Percentiles rank a stretch among this genome's conserved stretches.
These are phyloP conservation scores for Cucumis cinereus DNA, from an alignment of 306 rosid species.

Conservation along the genomic window DNA sequence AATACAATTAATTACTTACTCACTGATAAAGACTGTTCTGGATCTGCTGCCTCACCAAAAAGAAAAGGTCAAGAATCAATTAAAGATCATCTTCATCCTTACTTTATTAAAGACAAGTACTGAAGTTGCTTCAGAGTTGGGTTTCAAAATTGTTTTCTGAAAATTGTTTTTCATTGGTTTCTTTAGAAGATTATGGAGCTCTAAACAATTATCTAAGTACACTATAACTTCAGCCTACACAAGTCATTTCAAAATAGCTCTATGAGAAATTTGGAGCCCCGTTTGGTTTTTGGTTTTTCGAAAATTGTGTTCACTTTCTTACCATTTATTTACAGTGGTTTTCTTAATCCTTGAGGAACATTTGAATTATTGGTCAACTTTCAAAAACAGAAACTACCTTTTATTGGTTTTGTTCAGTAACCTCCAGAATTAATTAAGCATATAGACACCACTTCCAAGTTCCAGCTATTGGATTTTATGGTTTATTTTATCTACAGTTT, in stretches of 20 bases:
- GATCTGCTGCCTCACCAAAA: background rate
- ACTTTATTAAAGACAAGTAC: background rate
- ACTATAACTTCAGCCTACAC: background rate
- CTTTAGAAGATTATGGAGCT: background rate
- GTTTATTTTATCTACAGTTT: too few relatives aligned
- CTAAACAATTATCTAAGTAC: background rate
- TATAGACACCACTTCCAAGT: too few relatives aligned
- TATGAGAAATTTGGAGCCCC: background rate
- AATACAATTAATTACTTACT: background rate
- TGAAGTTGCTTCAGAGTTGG: background rate
- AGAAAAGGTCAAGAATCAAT: background rate
- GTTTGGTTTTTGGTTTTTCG: too few relatives aligned
- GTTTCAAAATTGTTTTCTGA: background rate
- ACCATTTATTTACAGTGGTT: too few relatives aligned
- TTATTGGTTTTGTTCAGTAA: too few relatives aligned
- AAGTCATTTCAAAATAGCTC: background rate
- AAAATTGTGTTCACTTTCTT: too few relatives aligned
- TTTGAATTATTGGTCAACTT: too few relatives aligned
- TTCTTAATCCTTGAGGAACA: too few relatives aligned
- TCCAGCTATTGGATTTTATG: too few relatives aligned
- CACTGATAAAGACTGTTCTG: background rate
- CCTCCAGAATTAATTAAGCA: too few relatives aligned
- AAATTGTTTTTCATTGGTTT: background rate
- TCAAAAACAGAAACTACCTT: too few relatives aligned
- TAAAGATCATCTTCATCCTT: background rate